These are phyloP conservation scores for Tetrapyrgos nigripes DNA, from an alignment of 1,284 basidiomycete species.

Conservation along the genomic window DNA sequence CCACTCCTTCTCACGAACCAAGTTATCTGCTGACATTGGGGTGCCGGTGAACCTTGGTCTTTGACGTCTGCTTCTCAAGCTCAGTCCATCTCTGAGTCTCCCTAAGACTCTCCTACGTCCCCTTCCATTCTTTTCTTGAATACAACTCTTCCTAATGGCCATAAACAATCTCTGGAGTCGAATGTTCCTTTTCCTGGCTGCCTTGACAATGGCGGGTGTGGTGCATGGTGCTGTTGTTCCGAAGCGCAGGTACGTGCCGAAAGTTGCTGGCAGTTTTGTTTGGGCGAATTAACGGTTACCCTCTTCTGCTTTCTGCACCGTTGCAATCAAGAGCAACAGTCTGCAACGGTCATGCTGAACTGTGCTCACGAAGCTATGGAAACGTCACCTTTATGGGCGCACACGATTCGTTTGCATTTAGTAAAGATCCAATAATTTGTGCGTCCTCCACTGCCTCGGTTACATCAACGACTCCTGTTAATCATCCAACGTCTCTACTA, in stretches of 20 bases:
- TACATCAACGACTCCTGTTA: too few relatives aligned
- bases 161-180: background rate
- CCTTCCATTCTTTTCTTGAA: too few relatives aligned
- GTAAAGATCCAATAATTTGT: slow-evolving; percentile 40
- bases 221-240: background rate
- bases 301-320: background rate
- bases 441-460: slow-evolving; percentile 13
- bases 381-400: slow-evolving; percentile 59
- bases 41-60: background rate
- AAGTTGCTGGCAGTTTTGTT: background rate
- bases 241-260: background rate
- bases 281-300: background rate
- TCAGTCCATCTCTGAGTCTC: background rate
- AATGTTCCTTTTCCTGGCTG: background rate
- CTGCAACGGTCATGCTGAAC: slow-evolving; percentile 45
- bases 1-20: background rate
- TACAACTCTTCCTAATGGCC: background rate
- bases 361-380: slow-evolving; percentile 55
- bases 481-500: too few relatives aligned
- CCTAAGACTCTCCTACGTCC: background rate
- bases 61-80: background rate
- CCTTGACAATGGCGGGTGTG: background rate
- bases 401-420: slow-evolving; percentile 62
- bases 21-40: background rate
- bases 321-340: slow-evolving; percentile 20